Conservation (phyloP, 805 yeast species). For the Ogataea paraovalis region DNA sequence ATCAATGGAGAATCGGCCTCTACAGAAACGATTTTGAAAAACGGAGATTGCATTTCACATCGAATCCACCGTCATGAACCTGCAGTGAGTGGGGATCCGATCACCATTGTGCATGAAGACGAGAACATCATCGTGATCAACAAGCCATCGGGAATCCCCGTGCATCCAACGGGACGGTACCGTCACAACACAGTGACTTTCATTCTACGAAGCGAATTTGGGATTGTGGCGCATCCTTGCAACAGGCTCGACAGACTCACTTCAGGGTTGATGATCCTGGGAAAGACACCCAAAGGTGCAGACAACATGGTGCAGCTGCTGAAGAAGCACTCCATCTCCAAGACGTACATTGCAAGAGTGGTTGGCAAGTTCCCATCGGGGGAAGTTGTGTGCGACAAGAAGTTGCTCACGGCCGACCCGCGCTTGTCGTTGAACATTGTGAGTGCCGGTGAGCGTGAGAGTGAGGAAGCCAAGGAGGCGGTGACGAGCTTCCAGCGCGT, state of each 20-base stretch:
- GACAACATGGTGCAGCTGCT: conserved; percentile 69
- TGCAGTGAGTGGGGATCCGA: conserved; percentile 57
- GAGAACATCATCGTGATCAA: conserved; percentile 78
- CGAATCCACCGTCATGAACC: conserved; percentile 89
- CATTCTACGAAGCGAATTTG: conserved; percentile 67
- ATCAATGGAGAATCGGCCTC: conserved; percentile 65
- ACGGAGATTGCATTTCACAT: conserved; percentile 83
- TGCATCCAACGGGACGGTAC: conserved; percentile 90
- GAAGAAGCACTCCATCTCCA: conserved; percentile 67
- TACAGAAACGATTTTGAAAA: conserved; percentile 60
- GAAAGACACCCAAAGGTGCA: conserved; percentile 76
- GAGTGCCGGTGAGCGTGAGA: conserved; percentile 30
- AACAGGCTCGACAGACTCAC: conserved; percentile 88
- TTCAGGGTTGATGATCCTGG: conserved; percentile 89
- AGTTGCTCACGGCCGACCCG: conserved; percentile 69
- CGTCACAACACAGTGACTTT: conserved; percentile 73
- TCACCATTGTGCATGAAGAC: conserved; percentile 68
- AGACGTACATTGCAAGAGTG: conserved; percentile 85
- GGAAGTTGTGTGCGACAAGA: conserved; percentile 54
- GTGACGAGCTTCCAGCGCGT: conserved; percentile 64
- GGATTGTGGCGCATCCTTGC: conserved; percentile 70
- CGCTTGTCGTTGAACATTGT: conserved; percentile 63
- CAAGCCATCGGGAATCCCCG: conserved; percentile 93
- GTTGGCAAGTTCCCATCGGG: conserved; percentile 75
- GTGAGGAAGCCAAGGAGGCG: conserved; percentile 40